phyloP scores from a whole-genome alignment of 1,139 yeast genomes.

The Wickerhamomyces sp. region DNA sequence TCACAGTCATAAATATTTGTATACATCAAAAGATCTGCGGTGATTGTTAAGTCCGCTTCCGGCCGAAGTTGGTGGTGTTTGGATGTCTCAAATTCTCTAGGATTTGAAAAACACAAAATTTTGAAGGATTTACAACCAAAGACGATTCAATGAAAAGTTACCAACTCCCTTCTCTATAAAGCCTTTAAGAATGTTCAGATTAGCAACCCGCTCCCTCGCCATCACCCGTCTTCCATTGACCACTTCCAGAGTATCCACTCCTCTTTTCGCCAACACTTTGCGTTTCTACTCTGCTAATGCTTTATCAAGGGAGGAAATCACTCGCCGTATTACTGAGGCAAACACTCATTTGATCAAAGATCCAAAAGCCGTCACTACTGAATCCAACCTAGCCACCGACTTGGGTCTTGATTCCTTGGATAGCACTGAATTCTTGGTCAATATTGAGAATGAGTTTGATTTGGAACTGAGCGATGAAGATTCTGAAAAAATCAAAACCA shows the following conservation, averaged over 20 bases:
- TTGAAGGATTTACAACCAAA: no score
- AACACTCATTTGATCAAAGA: slow-evolving; percentile 23
- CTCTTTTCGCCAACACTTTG: slow-evolving; percentile 3
- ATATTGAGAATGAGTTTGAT: slow-evolving; percentile 68
- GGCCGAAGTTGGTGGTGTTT: neutral
- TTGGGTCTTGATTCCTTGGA: slow-evolving; percentile 68
- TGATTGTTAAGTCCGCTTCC: no score
- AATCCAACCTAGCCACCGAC: slow-evolving; percentile 34
- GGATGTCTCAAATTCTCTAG: neutral
- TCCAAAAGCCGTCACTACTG: slow-evolving; percentile 23
- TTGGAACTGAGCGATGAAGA: slow-evolving; percentile 62
- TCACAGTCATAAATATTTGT: no score
- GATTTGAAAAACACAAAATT: no score
- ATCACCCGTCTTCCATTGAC: slow-evolving; percentile 12
- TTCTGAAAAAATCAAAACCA: slow-evolving; percentile 64
- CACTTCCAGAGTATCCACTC: slow-evolving; percentile 3
- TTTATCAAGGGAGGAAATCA: slow-evolving; percentile 21
- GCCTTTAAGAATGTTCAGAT: slow-evolving; percentile 21
- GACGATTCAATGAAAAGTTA: no score
- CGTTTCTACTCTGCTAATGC: slow-evolving; percentile 24
- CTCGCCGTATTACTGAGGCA: slow-evolving; percentile 24
- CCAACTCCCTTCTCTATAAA: neutral
- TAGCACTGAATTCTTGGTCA: slow-evolving; percentile 67
- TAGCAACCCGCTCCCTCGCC: slow-evolving; percentile 19
- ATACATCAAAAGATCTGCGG: no score